Base-by-base conservation (phyloP, 208 protist species). In the Trypanosoma vivax region DNA sequence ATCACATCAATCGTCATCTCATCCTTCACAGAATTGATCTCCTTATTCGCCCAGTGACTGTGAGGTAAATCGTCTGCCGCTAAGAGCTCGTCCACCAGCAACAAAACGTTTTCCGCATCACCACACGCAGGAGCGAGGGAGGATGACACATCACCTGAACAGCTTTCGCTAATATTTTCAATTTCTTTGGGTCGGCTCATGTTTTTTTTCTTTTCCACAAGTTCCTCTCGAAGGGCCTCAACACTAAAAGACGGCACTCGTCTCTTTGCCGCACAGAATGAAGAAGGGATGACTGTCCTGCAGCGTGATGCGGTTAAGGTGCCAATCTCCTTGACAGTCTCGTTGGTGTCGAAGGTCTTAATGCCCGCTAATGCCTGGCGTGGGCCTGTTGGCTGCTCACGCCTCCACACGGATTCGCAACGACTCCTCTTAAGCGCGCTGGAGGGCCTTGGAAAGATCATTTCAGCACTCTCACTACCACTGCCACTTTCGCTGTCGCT, bases 281-380 rank as follows among this genome's bases (percentile, higher is more conserved):
- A 35, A 43, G 23, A 5, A 35, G 43, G 34, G 27, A 16, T 25
- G 10, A 31, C 23, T 27, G 34, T 25, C 9, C 59, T 40, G 9
- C 19, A n/a, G 25, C 50, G 50, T 13, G 11, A 2, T 10, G 25
- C 14, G 3, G 23, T 11, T 3, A 47, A 7, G 3, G 5, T 29
- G n/a, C 28, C 28, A 10, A 42, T 18, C 14, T 10, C 5, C 28
- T 13, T 11, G 5, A 46, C 10, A 25, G 24, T 40, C 2, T 41
- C 18, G 29, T 67, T 67, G 2, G 60, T 67, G 46, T 53, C n/a
- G 25, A 58, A 67, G 34, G 38, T 67, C 43, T 31, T 39, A 24
- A 67, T 6, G n/a, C 45, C 50, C 24, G 41, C 16, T 16, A 42
- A 53, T 29, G 14, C 19, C 40, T 51, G 35, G 31, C 51, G 60